Percentiles rank a stretch among this genome's conserved stretches.
These are phyloP conservation scores for Colletotrichum godetiae DNA, from an alignment of 2,329 filamentous ascomycete genomes.

Conservation along the genomic window DNA sequence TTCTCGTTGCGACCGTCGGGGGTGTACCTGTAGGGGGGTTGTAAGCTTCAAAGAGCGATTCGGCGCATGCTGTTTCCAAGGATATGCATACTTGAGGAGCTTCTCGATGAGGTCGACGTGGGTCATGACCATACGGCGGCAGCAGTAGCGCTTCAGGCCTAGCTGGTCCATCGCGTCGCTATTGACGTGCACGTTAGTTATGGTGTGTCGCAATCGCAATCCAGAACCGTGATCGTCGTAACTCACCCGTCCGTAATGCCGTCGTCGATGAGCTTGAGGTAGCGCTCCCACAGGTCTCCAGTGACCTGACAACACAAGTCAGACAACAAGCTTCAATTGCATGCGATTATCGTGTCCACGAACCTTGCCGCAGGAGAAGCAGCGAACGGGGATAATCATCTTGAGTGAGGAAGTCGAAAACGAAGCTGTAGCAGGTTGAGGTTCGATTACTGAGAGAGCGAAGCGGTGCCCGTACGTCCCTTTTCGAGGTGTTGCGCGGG, in stretches of 20 bases:
- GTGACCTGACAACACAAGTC: conserved; percentile 75
- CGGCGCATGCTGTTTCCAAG: not conserved
- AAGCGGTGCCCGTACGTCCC: not conserved
- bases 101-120: conserved; percentile 99
- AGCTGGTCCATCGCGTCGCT: conserved; percentile 97
- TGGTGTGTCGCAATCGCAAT: not conserved
- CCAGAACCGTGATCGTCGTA: not conserved
- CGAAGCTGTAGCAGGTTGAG: not conserved
- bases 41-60: conserved; percentile 34
- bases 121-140: conserved; percentile 99
- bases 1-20: conserved; percentile 73
- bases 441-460: not conserved
- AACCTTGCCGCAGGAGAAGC: conserved; percentile 99
- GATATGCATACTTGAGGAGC: conserved; percentile 80
- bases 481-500: not conserved
- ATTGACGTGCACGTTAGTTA: conserved; percentile 31
- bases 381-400: conserved; percentile 99
- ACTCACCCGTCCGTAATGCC: conserved; percentile 79
- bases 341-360: conserved; percentile 35
- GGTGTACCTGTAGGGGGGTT: conserved; percentile 61
- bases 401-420: conserved; percentile 48
- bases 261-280: conserved; percentile 87
- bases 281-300: conserved; percentile 97
- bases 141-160: conserved; percentile 96
- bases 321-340: conserved; percentile 38